These are phyloP conservation scores for Geotrichum ghanense DNA, from an alignment of 805 yeast genomes.

Conservation along the genomic window DNA sequence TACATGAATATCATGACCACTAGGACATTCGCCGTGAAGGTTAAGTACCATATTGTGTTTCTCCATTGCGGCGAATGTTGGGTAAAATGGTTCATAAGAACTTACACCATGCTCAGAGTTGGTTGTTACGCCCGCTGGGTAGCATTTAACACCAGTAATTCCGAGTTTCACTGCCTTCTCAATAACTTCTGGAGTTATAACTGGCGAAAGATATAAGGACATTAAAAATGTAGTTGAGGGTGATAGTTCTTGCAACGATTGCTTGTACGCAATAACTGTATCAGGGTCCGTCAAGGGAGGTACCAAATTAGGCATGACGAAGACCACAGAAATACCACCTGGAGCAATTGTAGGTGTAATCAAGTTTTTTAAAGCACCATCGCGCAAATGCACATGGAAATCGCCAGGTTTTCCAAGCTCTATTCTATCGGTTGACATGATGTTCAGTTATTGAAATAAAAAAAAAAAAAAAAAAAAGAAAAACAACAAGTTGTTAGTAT, in stretches of 20 bases:
- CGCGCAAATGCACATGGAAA: slow-evolving; percentile 93
- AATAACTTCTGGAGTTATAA: slow-evolving; percentile 76
- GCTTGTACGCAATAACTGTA: slow-evolving; percentile 59
- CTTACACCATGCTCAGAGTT: slow-evolving; percentile 86
- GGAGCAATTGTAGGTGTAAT: slow-evolving; percentile 81
- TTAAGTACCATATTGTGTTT: slow-evolving; percentile 67
- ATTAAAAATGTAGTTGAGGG: slow-evolving; percentile 82
- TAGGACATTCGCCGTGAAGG: slow-evolving; percentile 92
- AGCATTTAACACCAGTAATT: slow-evolving; percentile 85
- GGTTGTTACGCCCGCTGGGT: slow-evolving; percentile 99
- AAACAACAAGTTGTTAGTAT: no score
- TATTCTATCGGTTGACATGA: no score
- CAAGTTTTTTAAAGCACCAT: slow-evolving; percentile 84
- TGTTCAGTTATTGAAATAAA: no score
- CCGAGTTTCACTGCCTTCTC: slow-evolving; percentile 61
- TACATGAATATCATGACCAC: slow-evolving; percentile 67
- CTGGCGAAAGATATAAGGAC: slow-evolving; percentile 75
- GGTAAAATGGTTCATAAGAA: slow-evolving; percentile 80
- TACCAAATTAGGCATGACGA: slow-evolving; percentile 90
- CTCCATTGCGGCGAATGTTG: slow-evolving; percentile 83
- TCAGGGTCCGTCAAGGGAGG: slow-evolving; percentile 83
- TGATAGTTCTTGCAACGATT: slow-evolving; percentile 47
- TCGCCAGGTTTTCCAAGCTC: slow-evolving; percentile 39
- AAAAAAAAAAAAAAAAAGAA: no score
- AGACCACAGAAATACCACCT: slow-evolving; percentile 88